Base-by-base conservation (phyloP, 352 stramenopile genomes). In the Globisporangium mamillatum region DNA sequence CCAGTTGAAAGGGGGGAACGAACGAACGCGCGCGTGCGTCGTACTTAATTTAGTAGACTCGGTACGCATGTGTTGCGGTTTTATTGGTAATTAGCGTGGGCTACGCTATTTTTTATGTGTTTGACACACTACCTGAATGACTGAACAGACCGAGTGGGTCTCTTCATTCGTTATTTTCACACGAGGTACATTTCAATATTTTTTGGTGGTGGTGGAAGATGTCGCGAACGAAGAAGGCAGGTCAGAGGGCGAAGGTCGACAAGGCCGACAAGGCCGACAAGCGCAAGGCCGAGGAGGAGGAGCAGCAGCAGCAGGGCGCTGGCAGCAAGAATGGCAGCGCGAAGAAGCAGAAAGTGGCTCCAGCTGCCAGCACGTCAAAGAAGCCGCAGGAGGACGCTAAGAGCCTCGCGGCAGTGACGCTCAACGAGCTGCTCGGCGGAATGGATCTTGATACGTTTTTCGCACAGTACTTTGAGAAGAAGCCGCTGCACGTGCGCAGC, bases 391-490 rank as follows among this genome's bases (percentile, higher is more conserved):
- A 48, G 9, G 66, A 71, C 41, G 22, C 52, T 18, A 63, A 70
- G 58, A 64, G 36, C 22, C 66, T 73, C 60, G 78, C 75, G 1
- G 73, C 78, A 32, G 75, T 44, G 25, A 75, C 68, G 38, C 53
- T 92, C 27, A 75, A 70, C 34, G 80, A 79, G 34, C 62, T 94
- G 32, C 74, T 95, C 50, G 83, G 87, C 16, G 84, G 79, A 29
- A 91, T 94, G 76, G 46, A 77, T 24, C 20, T 94, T 34, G 66
- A 81, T 52, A 67, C 66, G 46, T 96, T 96, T 68, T 65, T 90
- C 56, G 67, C 67, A 41, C 73, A 93, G 38, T 80, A 94, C 70
- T 96, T 94, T 72, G 89, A 96, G 73, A 93, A 93, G 72, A 93
- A 94, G 67, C 89, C 87, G 44, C 72, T 96, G 32, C 65, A 90